Evolutionary conservation across 2,329 filamentous ascomycete species (phyloP), one percentile per base, ranked within the genome.

Genomic region (Phaeophleospora eucalypticola): DNA sequence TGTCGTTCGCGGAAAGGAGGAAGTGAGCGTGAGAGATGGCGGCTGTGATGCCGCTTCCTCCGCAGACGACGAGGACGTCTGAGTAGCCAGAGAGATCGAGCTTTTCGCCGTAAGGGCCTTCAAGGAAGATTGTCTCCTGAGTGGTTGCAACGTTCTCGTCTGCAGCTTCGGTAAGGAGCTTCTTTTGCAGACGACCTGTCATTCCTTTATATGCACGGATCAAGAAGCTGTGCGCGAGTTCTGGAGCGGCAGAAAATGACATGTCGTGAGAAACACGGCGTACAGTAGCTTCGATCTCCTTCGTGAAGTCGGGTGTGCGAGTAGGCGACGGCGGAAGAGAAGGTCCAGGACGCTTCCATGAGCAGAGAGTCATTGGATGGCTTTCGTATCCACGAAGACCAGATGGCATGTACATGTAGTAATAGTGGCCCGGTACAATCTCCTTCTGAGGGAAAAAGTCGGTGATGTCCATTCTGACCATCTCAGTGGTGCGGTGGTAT

Each of bases 121-220:
- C 75, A 8, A 78, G 57, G 2, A 77, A 66, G 34, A 77, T 20
- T 3, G 52, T 58, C 6, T 64, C 1, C 56, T 67, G 2, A 67
- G 55, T 3, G 59, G 57, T 14, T 59, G 61, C 10, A 48, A 54
- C 19, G 37, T 56, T 21, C 41, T 52, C 15, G 58, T 57, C 34
- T 58, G 62, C 19, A n/a, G n/a, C n/a, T n/a, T n/a, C n/a, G 41
- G 37, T 35, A 63, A 55, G 43, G n/a, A n/a, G n/a, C 46, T 65
- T 57, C 21, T 65, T 55, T 33, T 65, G 65, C 8, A 78, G 67
- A n/a, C 70, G 65, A 4, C 64, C 68, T 2, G 76, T 79, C 66
- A 75, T 77, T 40, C 76, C 74, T 41, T 72, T 64, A 54, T 73
- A 77, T 0, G 75, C 76, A 2, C 75, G 70, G 41, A 78, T 68